Conservation (phyloP, 805 yeast genomes). For the Cyberlindnera saturnus region DNA sequence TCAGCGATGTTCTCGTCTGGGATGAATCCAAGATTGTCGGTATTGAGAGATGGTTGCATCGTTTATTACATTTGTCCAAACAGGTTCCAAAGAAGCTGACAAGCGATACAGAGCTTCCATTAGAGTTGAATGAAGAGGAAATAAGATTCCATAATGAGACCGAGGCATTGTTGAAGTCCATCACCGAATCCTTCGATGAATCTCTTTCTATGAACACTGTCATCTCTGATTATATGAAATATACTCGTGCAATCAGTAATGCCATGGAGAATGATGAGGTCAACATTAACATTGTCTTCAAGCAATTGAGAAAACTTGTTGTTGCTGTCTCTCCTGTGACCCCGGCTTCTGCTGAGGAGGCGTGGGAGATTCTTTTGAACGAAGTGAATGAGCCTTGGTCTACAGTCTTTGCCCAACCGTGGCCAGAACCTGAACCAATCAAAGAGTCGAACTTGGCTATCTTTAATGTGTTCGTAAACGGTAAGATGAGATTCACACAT, state of each 20-base stretch:
- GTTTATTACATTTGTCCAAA: constrained; percentile 34
- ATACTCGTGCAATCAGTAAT: constrained; percentile 46
- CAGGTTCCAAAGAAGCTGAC: constrained; percentile 9
- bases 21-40: constrained; percentile 85
- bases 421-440: constrained; percentile 50
- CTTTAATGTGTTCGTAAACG: constrained; percentile 67
- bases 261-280: constrained; percentile 34
- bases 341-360: constrained; percentile 79
- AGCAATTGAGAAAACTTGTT: constrained; percentile 47
- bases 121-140: constrained; percentile 36
- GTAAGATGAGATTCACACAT: constrained; percentile 52
- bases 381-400: constrained; percentile 29
- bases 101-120: not conserved
- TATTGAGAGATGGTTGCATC: constrained; percentile 76
- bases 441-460: constrained; percentile 31
- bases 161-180: constrained; percentile 39
- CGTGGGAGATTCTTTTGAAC: constrained; percentile 48
- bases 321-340: constrained; percentile 72
- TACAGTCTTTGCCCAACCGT: constrained; percentile 50
- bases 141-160: constrained; percentile 50
- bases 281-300: constrained; percentile 36
- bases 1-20: constrained; percentile 80
- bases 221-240: constrained; percentile 84
- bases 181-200: constrained; percentile 54
- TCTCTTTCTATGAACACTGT: constrained; percentile 73